Evolutionary conservation across 306 rosid genomes (phyloP).

Genomic region (Acacia acuminata): DNA sequence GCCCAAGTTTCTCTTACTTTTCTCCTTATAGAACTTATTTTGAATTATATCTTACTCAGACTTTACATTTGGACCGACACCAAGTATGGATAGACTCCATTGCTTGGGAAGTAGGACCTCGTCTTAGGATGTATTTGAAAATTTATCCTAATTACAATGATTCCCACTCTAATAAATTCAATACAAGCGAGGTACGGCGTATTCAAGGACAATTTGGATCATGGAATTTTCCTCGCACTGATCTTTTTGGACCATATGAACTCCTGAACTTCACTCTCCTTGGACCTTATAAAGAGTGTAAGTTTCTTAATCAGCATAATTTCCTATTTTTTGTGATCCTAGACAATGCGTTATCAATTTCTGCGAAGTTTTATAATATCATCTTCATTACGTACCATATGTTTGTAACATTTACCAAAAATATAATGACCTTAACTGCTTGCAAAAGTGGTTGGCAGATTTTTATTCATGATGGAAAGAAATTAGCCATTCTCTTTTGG

Average conservation of each 20-base stretch:
- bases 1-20: conserved; percentile 89
- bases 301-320: conserved; percentile 46
- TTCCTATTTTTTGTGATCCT: conserved; percentile 20
- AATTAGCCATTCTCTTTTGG: background rate
- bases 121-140: conserved; percentile 75
- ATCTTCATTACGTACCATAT: conserved; percentile 1
- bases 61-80: conserved; percentile 46
- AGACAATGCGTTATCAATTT: background rate
- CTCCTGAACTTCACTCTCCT: conserved; percentile 67
- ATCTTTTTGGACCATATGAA: conserved; percentile 88
- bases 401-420: conserved; percentile 5
- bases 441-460: conserved; percentile 19
- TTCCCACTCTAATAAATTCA: conserved; percentile 33
- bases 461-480: conserved; percentile 9
- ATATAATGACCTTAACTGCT: conserved; percentile 1
- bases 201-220: conserved; percentile 40
- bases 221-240: conserved; percentile 56
- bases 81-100: conserved; percentile 60
- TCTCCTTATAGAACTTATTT: conserved; percentile 46
- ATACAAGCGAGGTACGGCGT: conserved; percentile 53
- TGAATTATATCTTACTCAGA: conserved; percentile 42
- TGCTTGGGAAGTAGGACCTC: conserved; percentile 81
- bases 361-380: background rate
- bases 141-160: conserved; percentile 52
- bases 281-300: conserved; percentile 58